Base-by-base conservation (phyloP, 2,329 filamentous ascomycete species). In the Penicillium sp. region DNA sequence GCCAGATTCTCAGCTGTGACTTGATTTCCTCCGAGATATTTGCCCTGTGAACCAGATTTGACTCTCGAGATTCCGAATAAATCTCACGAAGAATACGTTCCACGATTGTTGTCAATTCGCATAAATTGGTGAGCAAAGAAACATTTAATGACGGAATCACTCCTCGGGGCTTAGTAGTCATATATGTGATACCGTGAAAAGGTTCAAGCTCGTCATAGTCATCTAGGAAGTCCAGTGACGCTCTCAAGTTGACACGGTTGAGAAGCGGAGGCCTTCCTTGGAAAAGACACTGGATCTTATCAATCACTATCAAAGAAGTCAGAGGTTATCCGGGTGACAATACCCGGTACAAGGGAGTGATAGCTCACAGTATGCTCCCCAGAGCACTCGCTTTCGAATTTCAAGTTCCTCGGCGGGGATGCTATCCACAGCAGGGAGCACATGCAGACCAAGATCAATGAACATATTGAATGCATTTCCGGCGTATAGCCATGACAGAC, bases 251-350 rank as follows among this genome's bases (percentile, higher is more conserved):
- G 0, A 73, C 73, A 25, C 81, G 77, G 12, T 78, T 78, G 23
- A 69, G 66, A 47, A 49, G 78, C 0, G 77, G 77, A 0, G 81
- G 82, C 6, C 81, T 76, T 1, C 82, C 82, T 64, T 83, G 81
- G 49, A 83, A 83, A 0, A 84, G 66, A 48, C 77, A 79, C 59
- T 84, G 81, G 12, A 83, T 78, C 61, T 83, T 84, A 61, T 83
- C 82, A n/a, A 69, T 68, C 10, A 66, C 67, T 68, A 33, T 29
- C 10, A 10, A 8, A 48, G 21, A 13, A 10, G 15, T 57, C 17
- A 53, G 35, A 23, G 13, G 12, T 10, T 7, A 41, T 44, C 6
- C 39, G 17, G 9, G 3, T 13, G 6, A 2, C 23, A n/a, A 23
- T 23, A 48, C 5, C 4, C 13, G 2, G 12, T 10, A 7, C 19